Evolutionary conservation across 2,329 filamentous ascomycete species (phyloP), one percentile per base, ranked within the genome.

Genomic region (Arthrinium puccinioides): DNA sequence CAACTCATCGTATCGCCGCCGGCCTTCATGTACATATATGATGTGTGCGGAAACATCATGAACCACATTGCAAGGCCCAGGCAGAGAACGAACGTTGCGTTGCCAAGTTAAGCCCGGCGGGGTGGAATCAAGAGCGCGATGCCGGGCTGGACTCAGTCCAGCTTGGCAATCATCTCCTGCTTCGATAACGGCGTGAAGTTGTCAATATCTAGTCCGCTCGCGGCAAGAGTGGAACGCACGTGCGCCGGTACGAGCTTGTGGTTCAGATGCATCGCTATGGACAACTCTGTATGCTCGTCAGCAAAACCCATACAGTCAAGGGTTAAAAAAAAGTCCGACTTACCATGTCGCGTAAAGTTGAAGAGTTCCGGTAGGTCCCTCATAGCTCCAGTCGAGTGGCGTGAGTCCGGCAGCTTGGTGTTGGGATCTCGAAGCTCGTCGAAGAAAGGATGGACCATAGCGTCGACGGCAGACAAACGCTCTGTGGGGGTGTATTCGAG

Each of bases 391-490:
- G 84, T 86, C 44, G 86, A 78, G 64, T 96, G 88, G 59, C 92
- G 84, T 18, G 92, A 98, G 61, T 98, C 92, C 9, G 90, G 92
- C 47, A 98, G 74, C 61, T 84, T 86, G 42, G 89, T 97, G 60
- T 63, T 80, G n/a, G 88, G 87, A 54, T 96, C 88, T 54, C 92
- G 79, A 45, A 98, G 74, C 64, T 98, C 92, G 56, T 98, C 90
- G 56, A 98, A 98, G 76, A 97, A 98, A 25, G 92, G 88, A 55
- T 98, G 92, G 40, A 94, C 84, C 89, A 98, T 95, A 36, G 92
- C 92, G 55, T 97, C 87, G 45, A 98, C 81, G 16, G 92, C 88
- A 6, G 87, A 87, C 47, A 96, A 75, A 53, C 92, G 85, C 68
- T 97, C 88, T 1, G 92, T 97, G 9, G 92, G 92, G 1, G 92